Evolutionary conservation across 2,329 filamentous ascomycete genomes (phyloP), one percentile per base, ranked within the genome.

Genomic region (Alternaria tenuissima): DNA sequence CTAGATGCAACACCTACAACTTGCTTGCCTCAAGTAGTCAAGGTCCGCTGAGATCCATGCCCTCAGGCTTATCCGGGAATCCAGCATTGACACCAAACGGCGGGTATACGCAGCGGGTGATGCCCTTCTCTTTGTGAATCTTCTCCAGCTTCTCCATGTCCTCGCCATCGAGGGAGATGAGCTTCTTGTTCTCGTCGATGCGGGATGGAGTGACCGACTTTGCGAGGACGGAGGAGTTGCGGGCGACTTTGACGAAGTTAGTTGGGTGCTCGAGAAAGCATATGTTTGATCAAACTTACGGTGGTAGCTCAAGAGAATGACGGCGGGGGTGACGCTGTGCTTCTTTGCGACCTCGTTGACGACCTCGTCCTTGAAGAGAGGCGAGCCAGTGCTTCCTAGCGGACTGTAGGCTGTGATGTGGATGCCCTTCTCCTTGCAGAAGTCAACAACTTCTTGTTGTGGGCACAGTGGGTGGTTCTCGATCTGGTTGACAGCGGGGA

Each of bases 381-480:
- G 82, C 52, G 78, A 81, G 14, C 81, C 82, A 5, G 82, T 84
- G 72, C 80, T 82, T 18, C 82, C 82, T 3, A 84, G 72, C 12
- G 82, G 82, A 58, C 79, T 82, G 82, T 93, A 93, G 16, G 90
- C 90, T 66, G 91, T 89, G 73, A 92, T 80, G 71, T 91, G 85
- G 62, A 93, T 91, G 57, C 86, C 87, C 78, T 90, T 89, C 59
- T 83, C 81, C 60, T 85, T 85, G 83, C 89, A 92, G 69, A 88
- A 85, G 64, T 91, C 86, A 61, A 90, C 86, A 61, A 93, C 87
- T 63, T 92, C 88, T 68, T 91, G 85, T 80, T 93, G 89, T 2
- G 89, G 89, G 11, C 91, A 85, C 7, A 84, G 84, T 14, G 89
- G 89, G 81, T 91, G 88, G 82, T 91, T 91, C 79, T 92, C 89